phyloP scores from a whole-genome alignment of 768 basidiomycete genomes.

The Albatrellus ellisii region DNA sequence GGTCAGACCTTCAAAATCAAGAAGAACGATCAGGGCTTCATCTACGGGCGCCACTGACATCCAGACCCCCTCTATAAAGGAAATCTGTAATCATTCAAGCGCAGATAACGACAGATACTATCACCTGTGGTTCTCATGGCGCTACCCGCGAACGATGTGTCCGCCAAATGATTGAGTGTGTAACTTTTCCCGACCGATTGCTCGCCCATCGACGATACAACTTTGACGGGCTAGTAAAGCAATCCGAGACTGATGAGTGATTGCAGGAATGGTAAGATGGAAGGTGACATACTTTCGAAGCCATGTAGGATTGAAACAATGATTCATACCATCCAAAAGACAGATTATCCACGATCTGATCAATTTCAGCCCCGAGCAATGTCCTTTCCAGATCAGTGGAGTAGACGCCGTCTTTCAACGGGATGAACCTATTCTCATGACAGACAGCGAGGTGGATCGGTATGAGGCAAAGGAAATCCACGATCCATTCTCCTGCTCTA shows the following conservation, averaged over 20 bases:
- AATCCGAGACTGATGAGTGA: slow-evolving; percentile 37
- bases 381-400: slow-evolving; percentile 36
- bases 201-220: slow-evolving; percentile 59
- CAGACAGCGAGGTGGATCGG: slow-evolving; percentile 53
- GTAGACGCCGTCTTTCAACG: slow-evolving; percentile 43
- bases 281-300: slow-evolving; percentile 44
- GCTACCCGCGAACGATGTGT: slow-evolving; percentile 52
- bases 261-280: slow-evolving; percentile 27
- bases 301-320: slow-evolving; percentile 49
- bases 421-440: slow-evolving; percentile 45
- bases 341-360: slow-evolving; percentile 37
- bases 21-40: slow-evolving; percentile 38
- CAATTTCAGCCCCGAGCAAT: slow-evolving; percentile 47
- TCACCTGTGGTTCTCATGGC: slow-evolving; percentile 49
- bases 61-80: slow-evolving; percentile 51
- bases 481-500: slow-evolving; percentile 47
- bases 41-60: slow-evolving; percentile 52
- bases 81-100: background rate
- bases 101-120: background rate
- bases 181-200: slow-evolving; percentile 56
- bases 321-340: slow-evolving; percentile 57
- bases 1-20: slow-evolving; percentile 47
- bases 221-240: slow-evolving; percentile 30
- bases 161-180: slow-evolving; percentile 44
- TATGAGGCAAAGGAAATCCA: slow-evolving; percentile 45